Evolutionary conservation across 768 basidiomycete genomes (phyloP).

Genomic region (Coprinellus micaceus): DNA sequence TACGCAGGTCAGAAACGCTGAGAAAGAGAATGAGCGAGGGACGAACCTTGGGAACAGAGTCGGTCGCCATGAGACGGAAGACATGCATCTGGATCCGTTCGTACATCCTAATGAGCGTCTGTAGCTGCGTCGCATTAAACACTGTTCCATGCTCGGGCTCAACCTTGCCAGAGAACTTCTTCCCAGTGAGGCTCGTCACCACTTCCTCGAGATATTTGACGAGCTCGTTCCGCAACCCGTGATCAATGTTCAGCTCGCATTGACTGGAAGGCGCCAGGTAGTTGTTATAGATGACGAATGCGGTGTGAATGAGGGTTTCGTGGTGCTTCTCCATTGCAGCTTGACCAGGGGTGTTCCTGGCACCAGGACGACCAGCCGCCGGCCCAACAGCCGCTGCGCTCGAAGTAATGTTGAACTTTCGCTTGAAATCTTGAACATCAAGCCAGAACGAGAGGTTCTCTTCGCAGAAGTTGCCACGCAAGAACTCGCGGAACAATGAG

Average conservation of each 20-base stretch:
- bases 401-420: conserved; percentile 92
- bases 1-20: conserved; percentile 8
- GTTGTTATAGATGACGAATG: conserved; percentile 89
- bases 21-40: conserved; percentile 1
- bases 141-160: conserved; percentile 77
- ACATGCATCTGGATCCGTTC: conserved; percentile 96
- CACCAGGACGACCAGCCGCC: conserved; percentile 29
- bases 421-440: conserved; percentile 95
- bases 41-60: conserved; percentile 93
- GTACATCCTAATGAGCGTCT: conserved; percentile 89
- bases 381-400: conserved; percentile 69
- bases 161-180: conserved; percentile 72
- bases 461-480: conserved; percentile 93
- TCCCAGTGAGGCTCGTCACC: conserved; percentile 72
- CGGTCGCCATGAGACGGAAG: conserved; percentile 96
- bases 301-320: conserved; percentile 89
- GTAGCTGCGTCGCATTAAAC: conserved; percentile 93
- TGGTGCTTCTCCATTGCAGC: conserved; percentile 97
- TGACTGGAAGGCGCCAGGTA: conserved; percentile 95
- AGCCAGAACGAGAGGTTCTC: conserved; percentile 98
- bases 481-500: conserved; percentile 89
- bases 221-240: conserved; percentile 90
- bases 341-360: conserved; percentile 63
- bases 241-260: conserved; percentile 97
- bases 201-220: conserved; percentile 91